phyloP scores from a whole-genome alignment of 2,329 filamentous ascomycete species.

The Pochonia chlamydosporia region DNA sequence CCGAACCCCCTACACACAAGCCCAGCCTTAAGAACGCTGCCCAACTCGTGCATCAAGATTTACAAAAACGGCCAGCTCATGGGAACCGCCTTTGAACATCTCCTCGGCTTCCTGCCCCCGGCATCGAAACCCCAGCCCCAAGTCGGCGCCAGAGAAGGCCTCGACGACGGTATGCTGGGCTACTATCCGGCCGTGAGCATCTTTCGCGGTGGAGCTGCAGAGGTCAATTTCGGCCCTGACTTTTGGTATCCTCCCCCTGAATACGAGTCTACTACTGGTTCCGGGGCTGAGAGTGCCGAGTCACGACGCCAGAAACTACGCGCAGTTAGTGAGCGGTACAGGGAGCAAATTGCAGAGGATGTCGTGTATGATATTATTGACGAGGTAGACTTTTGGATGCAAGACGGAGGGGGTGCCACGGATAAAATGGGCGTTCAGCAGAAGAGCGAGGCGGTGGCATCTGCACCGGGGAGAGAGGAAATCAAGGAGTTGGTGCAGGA shows the following conservation, averaged over 20 bases:
- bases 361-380: slow-evolving; percentile 89
- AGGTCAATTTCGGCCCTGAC: slow-evolving; percentile 89
- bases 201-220: slow-evolving; percentile 83
- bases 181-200: slow-evolving; percentile 94
- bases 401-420: slow-evolving; percentile 53
- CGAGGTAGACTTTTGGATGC: slow-evolving; percentile 84
- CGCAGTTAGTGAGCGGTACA: slow-evolving; percentile 72
- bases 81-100: slow-evolving; percentile 80
- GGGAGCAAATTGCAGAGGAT: slow-evolving; percentile 92
- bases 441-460: slow-evolving; percentile 37
- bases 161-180: slow-evolving; percentile 91
- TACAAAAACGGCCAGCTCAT: slow-evolving; percentile 89
- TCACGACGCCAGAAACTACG: slow-evolving; percentile 34
- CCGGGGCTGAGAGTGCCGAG: slow-evolving; percentile 40
- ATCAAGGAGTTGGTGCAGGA: slow-evolving; percentile 63
- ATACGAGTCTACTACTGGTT: slow-evolving; percentile 37
- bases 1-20: slow-evolving; percentile 68
- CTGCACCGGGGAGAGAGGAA: slow-evolving; percentile 45
- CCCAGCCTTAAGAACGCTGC: slow-evolving; percentile 76
- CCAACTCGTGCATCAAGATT: slow-evolving; percentile 77
- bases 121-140: slow-evolving; percentile 70
- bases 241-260: slow-evolving; percentile 83
- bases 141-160: slow-evolving; percentile 72
- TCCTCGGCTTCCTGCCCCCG: slow-evolving; percentile 86
- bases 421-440: slow-evolving; percentile 39